Evolutionary conservation across 495 filamentous ascomycete species (phyloP).

Genomic region (Cercophora newfieldiana): DNA sequence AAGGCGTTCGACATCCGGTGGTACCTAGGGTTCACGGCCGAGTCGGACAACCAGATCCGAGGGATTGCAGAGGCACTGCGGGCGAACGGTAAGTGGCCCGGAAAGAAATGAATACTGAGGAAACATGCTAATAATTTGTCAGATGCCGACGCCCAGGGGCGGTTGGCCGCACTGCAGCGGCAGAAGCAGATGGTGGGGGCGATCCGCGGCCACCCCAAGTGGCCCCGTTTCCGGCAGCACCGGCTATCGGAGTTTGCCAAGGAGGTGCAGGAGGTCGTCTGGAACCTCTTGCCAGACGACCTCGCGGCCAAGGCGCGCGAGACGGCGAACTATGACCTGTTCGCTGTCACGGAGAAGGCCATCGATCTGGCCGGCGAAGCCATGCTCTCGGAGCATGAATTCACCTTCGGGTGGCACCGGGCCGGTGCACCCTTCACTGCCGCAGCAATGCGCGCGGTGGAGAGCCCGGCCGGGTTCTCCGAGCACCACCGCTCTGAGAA

Average conservation of each 20-base stretch:
- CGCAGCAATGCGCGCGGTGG: slow-evolving; percentile 28
- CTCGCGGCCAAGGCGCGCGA: not conserved
- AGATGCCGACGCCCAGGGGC: not conserved
- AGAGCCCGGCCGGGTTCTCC: slow-evolving; percentile 23
- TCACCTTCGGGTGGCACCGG: not conserved
- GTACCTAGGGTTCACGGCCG: not conserved
- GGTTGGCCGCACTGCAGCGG: not conserved
- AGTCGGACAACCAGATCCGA: not conserved
- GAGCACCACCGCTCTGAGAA: slow-evolving; percentile 11
- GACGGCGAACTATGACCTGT: not conserved
- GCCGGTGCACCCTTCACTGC: not conserved
- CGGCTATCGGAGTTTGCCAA: not conserved
- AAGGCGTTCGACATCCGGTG: not conserved
- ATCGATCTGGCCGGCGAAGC: not conserved
- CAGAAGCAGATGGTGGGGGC: not conserved
- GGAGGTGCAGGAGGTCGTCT: not conserved
- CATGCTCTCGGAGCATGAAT: not conserved
- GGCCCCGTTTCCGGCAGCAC: not conserved
- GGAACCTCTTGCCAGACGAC: not conserved
- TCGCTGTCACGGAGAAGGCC: not conserved
- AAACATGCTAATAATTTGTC: not conserved
- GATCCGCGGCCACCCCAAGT: not conserved
- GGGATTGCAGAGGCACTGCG: not conserved
- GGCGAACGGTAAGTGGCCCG: not conserved
- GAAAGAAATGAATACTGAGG: no score